phyloP scores from a whole-genome alignment of 176 grass and related monocot species.

The Oryza meyeriana region DNA sequence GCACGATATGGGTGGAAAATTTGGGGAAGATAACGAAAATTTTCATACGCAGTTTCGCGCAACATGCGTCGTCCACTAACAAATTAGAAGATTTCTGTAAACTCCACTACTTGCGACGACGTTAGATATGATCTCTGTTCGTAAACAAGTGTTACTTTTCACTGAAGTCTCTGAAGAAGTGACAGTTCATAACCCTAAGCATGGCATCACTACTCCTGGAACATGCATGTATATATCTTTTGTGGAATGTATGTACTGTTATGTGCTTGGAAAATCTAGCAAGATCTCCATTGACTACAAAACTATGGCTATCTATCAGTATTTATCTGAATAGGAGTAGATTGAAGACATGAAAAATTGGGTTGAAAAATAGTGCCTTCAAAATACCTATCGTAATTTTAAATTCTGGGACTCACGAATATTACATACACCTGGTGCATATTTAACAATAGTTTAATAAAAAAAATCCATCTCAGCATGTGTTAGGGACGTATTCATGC shows the following conservation, averaged over 20 bases:
- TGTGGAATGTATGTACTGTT: background rate
- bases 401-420: too few relatives aligned
- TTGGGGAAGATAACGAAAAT: background rate
- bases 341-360: background rate
- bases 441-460: too few relatives aligned
- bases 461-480: too few relatives aligned
- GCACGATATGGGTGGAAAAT: conserved; percentile 19
- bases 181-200: background rate
- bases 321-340: background rate
- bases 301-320: background rate
- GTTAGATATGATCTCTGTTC: background rate
- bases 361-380: background rate
- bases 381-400: too few relatives aligned
- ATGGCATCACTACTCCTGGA: background rate
- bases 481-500: too few relatives aligned
- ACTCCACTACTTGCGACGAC: conserved; percentile 17
- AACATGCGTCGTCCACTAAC: conserved; percentile 14
- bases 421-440: too few relatives aligned
- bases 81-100: background rate
- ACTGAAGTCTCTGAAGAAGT: background rate
- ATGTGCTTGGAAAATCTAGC: background rate
- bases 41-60: background rate
- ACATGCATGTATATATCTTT: background rate
- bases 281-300: background rate
- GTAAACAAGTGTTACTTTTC: conserved; percentile 9